A percentile compares a stretch with the other conserved stretches of the same genome.
phyloP scores from a whole-genome alignment of 441 rosid species.

The Brassica balearica region DNA sequence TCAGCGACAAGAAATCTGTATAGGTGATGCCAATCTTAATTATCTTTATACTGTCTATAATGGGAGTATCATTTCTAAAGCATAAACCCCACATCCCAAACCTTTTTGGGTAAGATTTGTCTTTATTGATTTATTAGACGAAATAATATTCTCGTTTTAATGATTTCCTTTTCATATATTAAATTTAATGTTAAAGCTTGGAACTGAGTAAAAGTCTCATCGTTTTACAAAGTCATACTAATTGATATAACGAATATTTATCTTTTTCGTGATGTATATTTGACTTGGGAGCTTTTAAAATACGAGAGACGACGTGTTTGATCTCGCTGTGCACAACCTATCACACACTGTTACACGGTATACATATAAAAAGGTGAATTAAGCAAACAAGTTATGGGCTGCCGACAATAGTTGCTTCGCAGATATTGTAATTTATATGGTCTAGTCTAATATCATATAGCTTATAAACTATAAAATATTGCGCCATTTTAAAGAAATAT shows the following conservation, averaged over 20 bases:
- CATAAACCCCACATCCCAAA: constrained; percentile 21
- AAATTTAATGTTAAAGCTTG: too few species aligned
- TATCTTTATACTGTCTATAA: background rate
- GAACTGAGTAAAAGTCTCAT: too few species aligned
- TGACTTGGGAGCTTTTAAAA: constrained; percentile 15
- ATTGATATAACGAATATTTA: background rate
- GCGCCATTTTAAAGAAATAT: constrained; percentile 2
- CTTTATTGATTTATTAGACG: background rate
- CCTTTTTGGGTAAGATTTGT: background rate
- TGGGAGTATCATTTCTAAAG: constrained; percentile 18
- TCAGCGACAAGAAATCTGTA: background rate
- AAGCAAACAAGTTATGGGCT: constrained; percentile 39
- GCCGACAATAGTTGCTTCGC: constrained; percentile 21
- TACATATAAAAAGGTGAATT: constrained; percentile 3
- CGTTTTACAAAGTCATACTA: too few species aligned
- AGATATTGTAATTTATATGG: constrained; percentile 21
- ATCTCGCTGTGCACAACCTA: constrained; percentile 39
- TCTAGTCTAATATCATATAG: background rate
- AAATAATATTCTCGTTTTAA: too few species aligned
- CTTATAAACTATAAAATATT: background rate
- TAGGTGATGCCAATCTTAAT: background rate
- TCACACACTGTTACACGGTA: constrained; percentile 26
- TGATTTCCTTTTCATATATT: too few species aligned
- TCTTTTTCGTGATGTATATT: constrained; percentile 20
- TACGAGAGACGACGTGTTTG: constrained; percentile 34